These are phyloP conservation scores for Saprolegnia diclina DNA, from an alignment of 352 stramenopile species.

Conservation along the genomic window DNA sequence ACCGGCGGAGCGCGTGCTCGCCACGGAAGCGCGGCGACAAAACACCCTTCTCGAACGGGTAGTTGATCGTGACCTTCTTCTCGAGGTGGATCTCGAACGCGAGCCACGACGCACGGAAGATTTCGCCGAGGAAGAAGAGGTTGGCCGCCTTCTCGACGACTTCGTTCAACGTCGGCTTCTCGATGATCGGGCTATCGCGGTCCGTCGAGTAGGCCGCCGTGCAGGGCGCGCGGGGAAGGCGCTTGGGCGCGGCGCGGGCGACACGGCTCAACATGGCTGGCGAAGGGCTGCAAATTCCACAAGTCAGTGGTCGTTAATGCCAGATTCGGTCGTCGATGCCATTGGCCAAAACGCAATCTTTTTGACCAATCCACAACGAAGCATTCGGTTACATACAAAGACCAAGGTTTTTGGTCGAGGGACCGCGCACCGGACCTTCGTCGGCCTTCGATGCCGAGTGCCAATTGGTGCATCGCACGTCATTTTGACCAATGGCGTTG, in stretches of 20 bases:
- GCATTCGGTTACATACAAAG: background rate
- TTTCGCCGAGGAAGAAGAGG: conserved; percentile 79
- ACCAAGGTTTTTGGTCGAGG: background rate
- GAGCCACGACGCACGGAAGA: conserved; percentile 73
- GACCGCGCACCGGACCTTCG: background rate
- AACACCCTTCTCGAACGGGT: conserved; percentile 97
- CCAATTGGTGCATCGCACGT: background rate
- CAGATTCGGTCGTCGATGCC: background rate
- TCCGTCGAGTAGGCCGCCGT: conserved; percentile 15
- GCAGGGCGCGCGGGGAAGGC: background rate
- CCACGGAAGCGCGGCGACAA: conserved; percentile 97
- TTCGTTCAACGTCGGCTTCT: conserved; percentile 61
- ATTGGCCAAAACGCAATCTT: conserved; percentile 16
- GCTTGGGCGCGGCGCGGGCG: conserved; percentile 1
- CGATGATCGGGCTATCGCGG: conserved; percentile 12
- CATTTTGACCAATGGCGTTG: background rate
- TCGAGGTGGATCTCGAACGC: conserved; percentile 78
- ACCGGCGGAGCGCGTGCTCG: conserved; percentile 97
- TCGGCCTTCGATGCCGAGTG: background rate
- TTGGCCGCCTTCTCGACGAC: conserved; percentile 77
- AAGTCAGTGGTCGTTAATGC: conserved; percentile 21
- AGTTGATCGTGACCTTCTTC: conserved; percentile 98
- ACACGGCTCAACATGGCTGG: conserved; percentile 25
- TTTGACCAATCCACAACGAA: background rate
- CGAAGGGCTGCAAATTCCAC: background rate